A percentile compares a stretch with the other conserved stretches of the same genome.
Conservation (phyloP, 2,329 filamentous ascomycete species). For the Fusarium sp. region DNA sequence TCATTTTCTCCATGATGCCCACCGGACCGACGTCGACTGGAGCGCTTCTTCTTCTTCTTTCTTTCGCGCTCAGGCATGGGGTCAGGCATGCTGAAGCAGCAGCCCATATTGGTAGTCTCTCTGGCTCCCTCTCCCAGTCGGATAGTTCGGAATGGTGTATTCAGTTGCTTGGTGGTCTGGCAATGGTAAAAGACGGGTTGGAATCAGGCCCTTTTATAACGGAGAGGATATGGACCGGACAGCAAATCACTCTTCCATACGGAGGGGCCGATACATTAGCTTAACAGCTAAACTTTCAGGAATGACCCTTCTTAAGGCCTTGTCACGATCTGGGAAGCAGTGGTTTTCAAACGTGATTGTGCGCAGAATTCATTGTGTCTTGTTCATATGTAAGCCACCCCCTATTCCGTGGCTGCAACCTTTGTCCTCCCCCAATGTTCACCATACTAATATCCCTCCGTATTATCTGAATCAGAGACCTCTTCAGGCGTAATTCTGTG, state of each 20-base stretch:
- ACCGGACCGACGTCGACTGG: neutral
- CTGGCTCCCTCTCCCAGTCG: neutral
- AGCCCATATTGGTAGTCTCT: conserved; percentile 11
- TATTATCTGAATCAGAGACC: neutral
- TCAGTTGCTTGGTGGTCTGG: neutral
- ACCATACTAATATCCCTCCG: neutral
- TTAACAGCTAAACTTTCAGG: neutral
- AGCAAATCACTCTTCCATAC: neutral
- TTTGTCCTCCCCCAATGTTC: neutral
- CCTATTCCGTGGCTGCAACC: neutral
- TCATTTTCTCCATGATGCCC: neutral
- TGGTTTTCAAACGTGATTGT: neutral
- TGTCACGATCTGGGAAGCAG: neutral
- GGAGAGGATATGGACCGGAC: neutral
- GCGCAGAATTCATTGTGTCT: neutral
- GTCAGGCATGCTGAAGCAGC: conserved; percentile 12
- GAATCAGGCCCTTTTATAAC: neutral
- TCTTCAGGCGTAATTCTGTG: neutral
- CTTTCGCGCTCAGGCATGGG: neutral
- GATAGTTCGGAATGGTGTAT: neutral
- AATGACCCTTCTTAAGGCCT: neutral
- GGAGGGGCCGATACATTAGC: neutral
- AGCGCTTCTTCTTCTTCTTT: neutral
- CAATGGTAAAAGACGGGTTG: neutral
- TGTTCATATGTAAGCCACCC: neutral